These are phyloP conservation scores for Conidiobolus incongruus DNA, from an alignment of 371 early-diverging fungal genomes.

Conservation along the genomic window DNA sequence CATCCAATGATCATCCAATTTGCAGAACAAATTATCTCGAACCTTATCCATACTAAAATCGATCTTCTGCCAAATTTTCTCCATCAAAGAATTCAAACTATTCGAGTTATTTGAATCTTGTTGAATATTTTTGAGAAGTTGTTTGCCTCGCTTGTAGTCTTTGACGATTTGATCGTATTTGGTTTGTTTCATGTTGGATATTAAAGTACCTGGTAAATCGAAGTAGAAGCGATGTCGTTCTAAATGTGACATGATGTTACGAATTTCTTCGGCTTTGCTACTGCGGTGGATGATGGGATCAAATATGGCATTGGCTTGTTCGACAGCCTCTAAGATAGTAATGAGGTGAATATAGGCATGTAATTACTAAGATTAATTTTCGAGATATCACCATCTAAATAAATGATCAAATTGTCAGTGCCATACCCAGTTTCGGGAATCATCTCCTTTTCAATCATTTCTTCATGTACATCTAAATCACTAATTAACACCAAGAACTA, in stretches of 20 bases:
- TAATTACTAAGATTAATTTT: neutral
- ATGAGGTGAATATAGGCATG: neutral
- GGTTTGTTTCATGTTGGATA: slow-evolving; percentile 18
- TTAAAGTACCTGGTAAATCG: slow-evolving; percentile 66
- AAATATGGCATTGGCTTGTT: slow-evolving; percentile 59
- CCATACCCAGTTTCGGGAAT: slow-evolving; percentile 62
- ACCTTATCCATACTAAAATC: slow-evolving; percentile 53
- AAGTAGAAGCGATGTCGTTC: slow-evolving; percentile 89
- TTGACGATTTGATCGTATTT: slow-evolving; percentile 78
- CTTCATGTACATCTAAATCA: slow-evolving; percentile 52
- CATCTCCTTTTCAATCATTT: slow-evolving; percentile 63
- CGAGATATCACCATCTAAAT: slow-evolving; percentile 12
- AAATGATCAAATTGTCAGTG: slow-evolving; percentile 15
- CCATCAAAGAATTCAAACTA: slow-evolving; percentile 64
- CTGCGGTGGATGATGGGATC: slow-evolving; percentile 73
- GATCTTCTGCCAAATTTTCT: slow-evolving; percentile 84
- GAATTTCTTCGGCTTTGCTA: slow-evolving; percentile 68
- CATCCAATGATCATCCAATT: slow-evolving; percentile 52
- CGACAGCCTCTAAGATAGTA: slow-evolving; percentile 22
- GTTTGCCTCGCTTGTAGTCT: slow-evolving; percentile 87
- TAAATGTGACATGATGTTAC: slow-evolving; percentile 61
- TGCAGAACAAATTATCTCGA: slow-evolving; percentile 38
- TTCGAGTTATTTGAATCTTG: slow-evolving; percentile 3
- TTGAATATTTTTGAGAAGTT: slow-evolving; percentile 14
- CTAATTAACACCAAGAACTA: neutral